These are phyloP conservation scores for Coemansia sp. DNA, from an alignment of 192 early-diverging fungal species.

Conservation along the genomic window DNA sequence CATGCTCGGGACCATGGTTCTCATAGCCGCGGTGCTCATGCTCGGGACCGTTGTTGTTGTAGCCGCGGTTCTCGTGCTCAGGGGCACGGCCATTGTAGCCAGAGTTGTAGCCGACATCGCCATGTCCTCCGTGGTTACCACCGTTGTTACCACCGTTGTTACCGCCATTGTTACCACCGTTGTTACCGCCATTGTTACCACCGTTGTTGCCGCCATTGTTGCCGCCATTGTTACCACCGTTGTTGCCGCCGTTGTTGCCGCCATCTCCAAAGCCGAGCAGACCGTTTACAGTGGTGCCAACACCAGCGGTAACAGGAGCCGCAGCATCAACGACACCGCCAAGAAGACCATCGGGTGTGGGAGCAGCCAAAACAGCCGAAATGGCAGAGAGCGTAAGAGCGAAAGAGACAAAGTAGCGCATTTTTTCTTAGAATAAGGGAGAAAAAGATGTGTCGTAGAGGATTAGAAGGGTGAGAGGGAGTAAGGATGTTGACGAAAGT, in stretches of 20 bases:
- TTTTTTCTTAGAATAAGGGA: background rate
- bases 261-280: conserved; percentile 16
- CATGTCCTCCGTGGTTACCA: background rate
- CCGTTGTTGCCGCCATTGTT: background rate
- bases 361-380: conserved; percentile 13
- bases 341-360: conserved; percentile 19
- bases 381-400: conserved; percentile 11
- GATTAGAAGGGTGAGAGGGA: background rate
- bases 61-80: conserved; percentile 6
- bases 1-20: conserved; percentile 2
- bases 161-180: background rate
- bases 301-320: conserved; percentile 25
- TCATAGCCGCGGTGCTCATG: background rate
- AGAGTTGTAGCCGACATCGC: conserved; percentile 6
- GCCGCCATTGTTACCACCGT: background rate
- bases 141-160: background rate
- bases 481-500: background rate
- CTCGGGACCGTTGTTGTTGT: background rate
- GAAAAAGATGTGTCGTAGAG: background rate
- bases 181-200: background rate
- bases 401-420: conserved; percentile 4
- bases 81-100: conserved; percentile 9
- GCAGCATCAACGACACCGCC: conserved; percentile 27
- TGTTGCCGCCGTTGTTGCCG: background rate
- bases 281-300: conserved; percentile 15